Evolutionary conservation across 805 yeast species (phyloP), one percentile per base, ranked within the genome.

Genomic region (Candida stauntonica): DNA sequence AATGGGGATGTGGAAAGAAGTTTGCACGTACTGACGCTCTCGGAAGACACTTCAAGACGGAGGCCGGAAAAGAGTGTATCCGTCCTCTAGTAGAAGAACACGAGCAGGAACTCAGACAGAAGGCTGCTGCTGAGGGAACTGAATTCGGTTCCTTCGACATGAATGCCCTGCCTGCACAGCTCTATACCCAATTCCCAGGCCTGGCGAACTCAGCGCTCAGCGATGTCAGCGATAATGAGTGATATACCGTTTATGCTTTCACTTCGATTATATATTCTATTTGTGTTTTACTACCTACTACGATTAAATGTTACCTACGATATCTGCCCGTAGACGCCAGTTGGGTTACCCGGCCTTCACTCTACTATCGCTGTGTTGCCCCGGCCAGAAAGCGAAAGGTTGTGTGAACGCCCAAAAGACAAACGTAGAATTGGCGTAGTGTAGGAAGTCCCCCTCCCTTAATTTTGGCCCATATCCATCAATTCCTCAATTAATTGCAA

Each of bases 21-120:
- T 84, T 84, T 64, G 91, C 89, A 4, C 62, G 94, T 48, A 77
- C 86, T 26, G 94, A 84, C 64, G 93, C 91, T 0, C 60, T 84
- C 36, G 76, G 86, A 5, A 68, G 93, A 50, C 94, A 84, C 61
- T 83, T 84, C 58, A 74, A 83, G 51, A 83, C 94, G 0, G 91
- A 81, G 49, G 76, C 83, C 23, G 93, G 93, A 5, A 77, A 79
- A 63, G 68, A 69, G 35, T 84, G 94, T 62, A 79, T 84, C 21
- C 63, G 73, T 36, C 84, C 86, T 0, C 63, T 81, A 45, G 72
- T 80, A 63, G 80, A 77, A 32, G 88, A 81, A 47, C 79, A 66
- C 26, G 56, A 61, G 20, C 31, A 36, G 9, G 65, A 62, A 36
- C 19, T 37, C 30, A 30, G 36, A 17, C 52, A 35, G 17, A 32